A percentile compares a stretch with the other conserved stretches of the same genome.
Evolutionary conservation across 805 yeast species (phyloP).

Genomic region (Citeromyces nyonsensis): DNA sequence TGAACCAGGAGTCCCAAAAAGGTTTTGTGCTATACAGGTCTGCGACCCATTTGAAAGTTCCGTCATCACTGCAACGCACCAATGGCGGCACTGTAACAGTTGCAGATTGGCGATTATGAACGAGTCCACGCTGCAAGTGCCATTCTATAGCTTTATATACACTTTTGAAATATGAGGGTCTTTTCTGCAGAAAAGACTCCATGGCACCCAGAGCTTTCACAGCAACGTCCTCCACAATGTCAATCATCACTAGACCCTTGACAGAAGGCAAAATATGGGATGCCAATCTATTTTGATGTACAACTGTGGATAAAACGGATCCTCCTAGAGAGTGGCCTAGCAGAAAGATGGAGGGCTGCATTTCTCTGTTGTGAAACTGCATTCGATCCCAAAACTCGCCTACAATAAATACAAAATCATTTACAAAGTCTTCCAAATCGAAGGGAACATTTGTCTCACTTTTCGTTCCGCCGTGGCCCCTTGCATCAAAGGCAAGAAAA

Average conservation of each 20-base stretch:
- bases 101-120: constrained; percentile 51
- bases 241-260: constrained; percentile 66
- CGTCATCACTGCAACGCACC: constrained; percentile 13
- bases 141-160: constrained; percentile 58
- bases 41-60: constrained; percentile 38
- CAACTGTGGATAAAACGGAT: constrained; percentile 49
- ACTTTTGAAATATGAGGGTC: constrained; percentile 47
- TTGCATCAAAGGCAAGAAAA: constrained; percentile 54
- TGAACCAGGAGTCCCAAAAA: constrained; percentile 81
- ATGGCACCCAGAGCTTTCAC: constrained; percentile 51
- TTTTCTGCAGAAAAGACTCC: constrained; percentile 43
- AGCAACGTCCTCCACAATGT: constrained; percentile 92
- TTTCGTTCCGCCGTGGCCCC: constrained; percentile 69
- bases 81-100: constrained; percentile 64
- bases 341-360: constrained; percentile 29
- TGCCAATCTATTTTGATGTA: constrained; percentile 9
- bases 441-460: constrained; percentile 14
- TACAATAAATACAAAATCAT: constrained; percentile 42
- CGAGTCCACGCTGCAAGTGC: constrained; percentile 47
- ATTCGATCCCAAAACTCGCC: constrained; percentile 15
- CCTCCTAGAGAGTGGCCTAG: constrained; percentile 95
- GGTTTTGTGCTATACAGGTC: constrained; percentile 44
- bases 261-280: constrained; percentile 13
- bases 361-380: constrained; percentile 5
- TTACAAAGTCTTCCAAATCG: constrained; percentile 31